Conservation (phyloP, 306 rosid genomes). For the Trifolium subterraneum region DNA sequence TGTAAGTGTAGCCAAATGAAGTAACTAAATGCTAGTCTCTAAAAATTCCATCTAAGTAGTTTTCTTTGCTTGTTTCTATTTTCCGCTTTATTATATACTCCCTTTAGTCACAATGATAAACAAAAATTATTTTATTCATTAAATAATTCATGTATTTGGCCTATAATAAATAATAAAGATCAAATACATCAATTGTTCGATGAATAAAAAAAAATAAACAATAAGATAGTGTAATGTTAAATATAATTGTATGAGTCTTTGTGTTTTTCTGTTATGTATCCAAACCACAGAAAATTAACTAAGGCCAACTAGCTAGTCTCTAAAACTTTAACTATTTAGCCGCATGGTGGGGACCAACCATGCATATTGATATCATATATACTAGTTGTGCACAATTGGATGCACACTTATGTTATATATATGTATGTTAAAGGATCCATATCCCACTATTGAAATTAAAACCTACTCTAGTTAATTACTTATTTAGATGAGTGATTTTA, state of each 20-base stretch:
- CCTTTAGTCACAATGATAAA: too few relatives aligned
- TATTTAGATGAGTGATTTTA: neutral
- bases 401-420: neutral
- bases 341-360: constrained; percentile 12
- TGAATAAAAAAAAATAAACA: too few relatives aligned
- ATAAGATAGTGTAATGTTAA: too few relatives aligned
- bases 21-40: too few relatives aligned
- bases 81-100: constrained; percentile 23
- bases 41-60: too few relatives aligned
- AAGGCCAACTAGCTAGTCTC: neutral
- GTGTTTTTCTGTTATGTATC: neutral
- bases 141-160: too few relatives aligned
- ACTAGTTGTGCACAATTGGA: too few relatives aligned
- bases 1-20: too few relatives aligned
- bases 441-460: neutral
- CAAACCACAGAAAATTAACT: neutral
- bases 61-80: neutral
- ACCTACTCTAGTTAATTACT: neutral
- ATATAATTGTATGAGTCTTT: too few relatives aligned
- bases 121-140: too few relatives aligned
- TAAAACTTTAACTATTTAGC: neutral
- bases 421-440: neutral
- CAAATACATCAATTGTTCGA: too few relatives aligned
- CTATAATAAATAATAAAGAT: too few relatives aligned
- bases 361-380: neutral